These are phyloP conservation scores for Ophiosphaerella herpotricha DNA, from an alignment of 2,329 filamentous ascomycete genomes.

Conservation along the genomic window DNA sequence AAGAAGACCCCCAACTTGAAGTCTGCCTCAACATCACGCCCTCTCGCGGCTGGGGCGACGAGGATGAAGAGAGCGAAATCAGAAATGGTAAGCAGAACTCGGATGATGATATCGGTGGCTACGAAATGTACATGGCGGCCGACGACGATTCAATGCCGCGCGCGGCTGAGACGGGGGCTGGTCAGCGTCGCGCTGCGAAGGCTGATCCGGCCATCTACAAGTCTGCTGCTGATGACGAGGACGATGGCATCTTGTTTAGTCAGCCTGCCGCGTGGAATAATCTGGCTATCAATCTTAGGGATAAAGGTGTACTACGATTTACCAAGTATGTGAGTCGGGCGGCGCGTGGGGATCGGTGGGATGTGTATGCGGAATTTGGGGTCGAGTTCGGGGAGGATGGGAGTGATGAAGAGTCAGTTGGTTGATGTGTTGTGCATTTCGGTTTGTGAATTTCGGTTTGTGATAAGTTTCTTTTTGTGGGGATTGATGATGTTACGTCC, in stretches of 20 bases:
- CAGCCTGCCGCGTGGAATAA: conserved; percentile 83
- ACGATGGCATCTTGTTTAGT: conserved; percentile 73
- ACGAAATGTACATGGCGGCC: conserved; percentile 92
- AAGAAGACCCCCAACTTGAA: conserved; percentile 76
- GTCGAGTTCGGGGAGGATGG: conserved; percentile 64
- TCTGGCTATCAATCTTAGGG: conserved; percentile 85
- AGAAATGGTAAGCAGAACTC: conserved; percentile 46
- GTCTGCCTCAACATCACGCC: conserved; percentile 87
- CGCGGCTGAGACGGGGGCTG: conserved; percentile 51
- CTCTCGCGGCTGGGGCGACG: conserved; percentile 80
- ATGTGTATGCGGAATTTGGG: conserved; percentile 79
- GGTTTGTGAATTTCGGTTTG: too few relatives aligned
- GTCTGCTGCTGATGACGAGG: conserved; percentile 64
- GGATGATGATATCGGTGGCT: conserved; percentile 70
- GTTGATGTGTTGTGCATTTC: background rate
- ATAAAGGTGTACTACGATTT: conserved; percentile 84
- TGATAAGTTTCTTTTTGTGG: too few relatives aligned
- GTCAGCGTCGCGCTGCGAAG: conserved; percentile 50
- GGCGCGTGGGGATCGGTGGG: conserved; percentile 90
- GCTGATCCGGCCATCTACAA: conserved; percentile 83
- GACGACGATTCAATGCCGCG: conserved; percentile 58
- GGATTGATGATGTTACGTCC: too few relatives aligned
- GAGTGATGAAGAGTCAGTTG: conserved; percentile 38
- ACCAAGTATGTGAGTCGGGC: conserved; percentile 90
- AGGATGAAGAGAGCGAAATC: conserved; percentile 60